Conservation (phyloP, 1,284 basidiomycete species). For the Leccinum pallidistipes region DNA sequence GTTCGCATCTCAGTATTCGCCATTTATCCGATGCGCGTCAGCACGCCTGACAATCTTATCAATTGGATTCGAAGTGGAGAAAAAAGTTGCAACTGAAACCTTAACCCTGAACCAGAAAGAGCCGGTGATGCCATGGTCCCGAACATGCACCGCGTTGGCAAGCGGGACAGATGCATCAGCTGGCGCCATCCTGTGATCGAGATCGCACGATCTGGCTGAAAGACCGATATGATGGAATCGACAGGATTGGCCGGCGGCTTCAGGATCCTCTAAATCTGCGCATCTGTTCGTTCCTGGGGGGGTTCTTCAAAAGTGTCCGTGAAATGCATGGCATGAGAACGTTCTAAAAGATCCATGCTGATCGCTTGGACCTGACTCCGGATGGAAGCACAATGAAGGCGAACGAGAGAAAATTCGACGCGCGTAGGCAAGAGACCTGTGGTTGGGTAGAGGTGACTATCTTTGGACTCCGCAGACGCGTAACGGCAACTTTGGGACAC, state of each 20-base stretch:
- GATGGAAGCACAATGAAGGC: neutral
- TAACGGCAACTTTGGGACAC: slow-evolving; percentile 23
- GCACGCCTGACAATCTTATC: neutral
- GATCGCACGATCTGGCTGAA: slow-evolving; percentile 24
- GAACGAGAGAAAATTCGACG: slow-evolving; percentile 1
- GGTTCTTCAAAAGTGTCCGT: slow-evolving; percentile 11
- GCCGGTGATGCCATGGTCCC: slow-evolving; percentile 10
- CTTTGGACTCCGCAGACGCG: slow-evolving; percentile 24
- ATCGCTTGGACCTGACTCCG: slow-evolving; percentile 9
- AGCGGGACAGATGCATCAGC: slow-evolving; percentile 6
- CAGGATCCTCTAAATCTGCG: slow-evolving; percentile 11
- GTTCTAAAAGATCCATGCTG: slow-evolving; percentile 13
- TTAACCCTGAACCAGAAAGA: slow-evolving; percentile 15
- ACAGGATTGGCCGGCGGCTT: slow-evolving; percentile 19
- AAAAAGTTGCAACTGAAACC: slow-evolving; percentile 13
- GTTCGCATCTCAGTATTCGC: slow-evolving; percentile 21
- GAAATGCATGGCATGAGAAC: slow-evolving; percentile 14
- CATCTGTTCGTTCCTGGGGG: slow-evolving; percentile 11
- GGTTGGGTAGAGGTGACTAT: neutral
- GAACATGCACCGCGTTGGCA: slow-evolving; percentile 5
- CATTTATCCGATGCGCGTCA: slow-evolving; percentile 17
- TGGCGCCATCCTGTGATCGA: slow-evolving; percentile 19
- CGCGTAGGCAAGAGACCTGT: neutral
- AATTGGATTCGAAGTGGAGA: slow-evolving; percentile 9
- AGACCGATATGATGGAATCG: slow-evolving; percentile 12